phyloP scores from a whole-genome alignment of 2,329 filamentous ascomycete genomes.

The Delphinella strobiligena region DNA sequence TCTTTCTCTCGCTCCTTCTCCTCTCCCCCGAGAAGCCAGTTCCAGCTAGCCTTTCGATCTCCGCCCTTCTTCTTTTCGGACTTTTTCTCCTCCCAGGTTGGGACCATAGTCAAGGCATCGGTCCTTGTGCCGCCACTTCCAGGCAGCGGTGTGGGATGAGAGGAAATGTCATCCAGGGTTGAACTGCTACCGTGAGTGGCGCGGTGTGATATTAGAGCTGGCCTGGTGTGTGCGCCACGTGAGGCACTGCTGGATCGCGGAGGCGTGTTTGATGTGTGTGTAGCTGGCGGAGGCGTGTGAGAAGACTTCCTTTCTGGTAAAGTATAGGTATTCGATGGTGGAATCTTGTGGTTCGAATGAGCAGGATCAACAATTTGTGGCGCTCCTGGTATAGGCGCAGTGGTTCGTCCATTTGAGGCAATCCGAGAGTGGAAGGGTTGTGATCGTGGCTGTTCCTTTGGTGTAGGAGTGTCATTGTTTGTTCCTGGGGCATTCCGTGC shows the following conservation, averaged over 20 bases:
- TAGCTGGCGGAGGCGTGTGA: conserved; percentile 23
- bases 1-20: conserved; percentile 57
- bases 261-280: conserved; percentile 1
- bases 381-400: conserved; percentile 39
- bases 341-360: conserved; percentile 11
- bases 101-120: conserved; percentile 69
- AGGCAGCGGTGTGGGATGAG: conserved; percentile 55
- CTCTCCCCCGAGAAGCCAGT: conserved; percentile 58
- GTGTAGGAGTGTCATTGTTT: background rate
- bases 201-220: conserved; percentile 27
- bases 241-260: conserved; percentile 14
- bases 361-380: conserved; percentile 56
- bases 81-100: conserved; percentile 62
- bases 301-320: conserved; percentile 41
- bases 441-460: conserved; percentile 21
- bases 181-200: conserved; percentile 9
- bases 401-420: conserved; percentile 44
- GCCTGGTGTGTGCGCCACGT: conserved; percentile 19
- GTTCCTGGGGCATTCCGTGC: conserved; percentile 1
- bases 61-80: conserved; percentile 51
- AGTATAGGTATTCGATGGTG: conserved; percentile 15
- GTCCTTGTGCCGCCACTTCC: conserved; percentile 56
- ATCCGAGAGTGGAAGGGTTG: conserved; percentile 44
- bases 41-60: conserved; percentile 69
- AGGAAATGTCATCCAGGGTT: conserved; percentile 52